Base-by-base conservation (phyloP, 345 rosid species). In the Salix dunnii region DNA sequence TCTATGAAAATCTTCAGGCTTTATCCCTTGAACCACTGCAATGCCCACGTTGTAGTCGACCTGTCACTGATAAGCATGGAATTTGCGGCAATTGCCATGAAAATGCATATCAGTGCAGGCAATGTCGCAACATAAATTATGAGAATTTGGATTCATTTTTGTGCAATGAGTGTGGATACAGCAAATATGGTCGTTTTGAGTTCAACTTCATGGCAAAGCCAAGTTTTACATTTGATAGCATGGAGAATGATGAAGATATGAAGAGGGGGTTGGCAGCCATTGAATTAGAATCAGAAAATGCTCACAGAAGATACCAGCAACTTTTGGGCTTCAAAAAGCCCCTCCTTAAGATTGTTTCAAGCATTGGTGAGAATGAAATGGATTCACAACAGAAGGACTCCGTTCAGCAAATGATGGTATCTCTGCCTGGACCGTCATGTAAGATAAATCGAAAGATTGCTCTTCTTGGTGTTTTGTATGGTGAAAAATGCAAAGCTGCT, bases 201-300 rank as follows among this genome's bases (percentile, higher is more conserved):
- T 96, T 96, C 82, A 93, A 96, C 84, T 96, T 96, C 86, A 90
- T 93, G 97, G 99, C 99, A 38, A 96, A 92, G 82, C 99, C 97
- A 61, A 96, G 99, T 84, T 96, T 91, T 86, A 86, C 91, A 65
- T 96, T 96, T 88, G 99, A 96, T 86, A 87, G 88, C 83, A 92
- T 96, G 98, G 98, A 92, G 88, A 96, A 93, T 86, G 99, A 93
- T 76, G 99, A 96, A 70, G 99, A 93, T 84, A 96, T 96, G 99
- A 96, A 92, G 91, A 88, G 88, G 86, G 98, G 99, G 72, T 84
- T 96, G 90, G 89, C 97, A 74, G 97, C 99, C 71, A 93, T 96
- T 82, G 99, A 96, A 82, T 83, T 94, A 7, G 99, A 96, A 87
- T 93, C 99, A 74, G 99, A 96, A 90, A 96, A 96, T 87, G 99